Evolutionary conservation across 305 asterid species (phyloP).

Genomic region (Euphrasia arctica): DNA sequence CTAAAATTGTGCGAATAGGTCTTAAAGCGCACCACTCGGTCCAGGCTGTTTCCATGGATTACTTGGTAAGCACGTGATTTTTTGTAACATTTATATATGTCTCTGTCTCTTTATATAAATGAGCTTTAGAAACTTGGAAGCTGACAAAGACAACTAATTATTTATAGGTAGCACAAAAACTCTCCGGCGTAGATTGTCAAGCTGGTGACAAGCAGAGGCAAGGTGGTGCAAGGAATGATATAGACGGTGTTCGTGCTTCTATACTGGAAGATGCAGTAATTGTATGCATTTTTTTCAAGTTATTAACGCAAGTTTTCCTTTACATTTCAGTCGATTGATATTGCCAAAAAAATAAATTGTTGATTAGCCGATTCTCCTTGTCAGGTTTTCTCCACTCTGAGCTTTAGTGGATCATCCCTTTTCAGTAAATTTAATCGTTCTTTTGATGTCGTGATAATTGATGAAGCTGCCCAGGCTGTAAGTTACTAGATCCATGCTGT

Average conservation of each 20-base stretch:
- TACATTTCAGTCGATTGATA: slow-evolving; percentile 17
- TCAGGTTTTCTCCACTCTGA: slow-evolving; percentile 98
- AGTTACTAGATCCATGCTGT: slow-evolving; percentile 28
- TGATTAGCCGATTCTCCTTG: slow-evolving; percentile 30
- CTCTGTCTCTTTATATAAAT: not conserved
- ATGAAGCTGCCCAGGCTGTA: slow-evolving; percentile 99
- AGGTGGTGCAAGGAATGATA: slow-evolving; percentile 72
- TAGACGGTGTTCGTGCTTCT: slow-evolving; percentile 82
- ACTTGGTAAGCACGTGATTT: slow-evolving; percentile 53
- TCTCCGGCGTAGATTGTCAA: slow-evolving; percentile 66
- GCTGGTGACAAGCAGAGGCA: slow-evolving; percentile 85
- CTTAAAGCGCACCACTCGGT: slow-evolving; percentile 92
- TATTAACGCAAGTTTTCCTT: slow-evolving; percentile 17
- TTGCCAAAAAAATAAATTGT: slow-evolving; percentile 19
- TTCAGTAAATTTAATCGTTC: slow-evolving; percentile 83
- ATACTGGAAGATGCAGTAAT: slow-evolving; percentile 93
- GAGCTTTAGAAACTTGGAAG: not conserved
- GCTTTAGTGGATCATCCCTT: slow-evolving; percentile 84
- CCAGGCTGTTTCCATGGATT: slow-evolving; percentile 94
- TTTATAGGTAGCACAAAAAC: slow-evolving; percentile 81
- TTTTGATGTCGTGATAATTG: slow-evolving; percentile 95
- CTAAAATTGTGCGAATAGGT: slow-evolving; percentile 96
- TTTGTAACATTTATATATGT: slow-evolving; percentile 11
- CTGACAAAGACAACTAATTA: slow-evolving; percentile 10
- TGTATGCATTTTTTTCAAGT: slow-evolving; percentile 41